phyloP scores from a whole-genome alignment of 2,329 filamentous ascomycete genomes.

The Penicillium sp. region DNA sequence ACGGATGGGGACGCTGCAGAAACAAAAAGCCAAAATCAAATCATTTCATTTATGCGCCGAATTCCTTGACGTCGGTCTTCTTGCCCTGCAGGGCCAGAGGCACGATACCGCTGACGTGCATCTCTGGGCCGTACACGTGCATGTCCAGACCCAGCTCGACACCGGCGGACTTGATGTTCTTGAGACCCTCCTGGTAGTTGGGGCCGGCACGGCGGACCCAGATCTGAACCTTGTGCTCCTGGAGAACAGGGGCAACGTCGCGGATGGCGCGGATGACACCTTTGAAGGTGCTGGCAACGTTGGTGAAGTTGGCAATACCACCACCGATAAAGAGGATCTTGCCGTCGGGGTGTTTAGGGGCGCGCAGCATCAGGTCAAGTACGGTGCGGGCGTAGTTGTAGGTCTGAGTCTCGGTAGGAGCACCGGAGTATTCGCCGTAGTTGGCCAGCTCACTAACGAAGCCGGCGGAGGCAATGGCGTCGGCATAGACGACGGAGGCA shows the following conservation, averaged over 20 bases:
- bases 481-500: slow-evolving; percentile 98
- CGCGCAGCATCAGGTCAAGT: slow-evolving; percentile 92
- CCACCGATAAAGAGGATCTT: slow-evolving; percentile 99
- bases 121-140: slow-evolving; percentile 78
- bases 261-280: slow-evolving; percentile 95
- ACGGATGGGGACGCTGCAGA: slow-evolving; percentile 26
- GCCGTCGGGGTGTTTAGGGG: slow-evolving; percentile 76
- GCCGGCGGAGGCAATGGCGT: slow-evolving; percentile 93
- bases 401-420: slow-evolving; percentile 96
- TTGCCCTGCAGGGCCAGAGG: slow-evolving; percentile 72
- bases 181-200: slow-evolving; percentile 99
- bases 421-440: slow-evolving; percentile 99
- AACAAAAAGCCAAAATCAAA: slow-evolving; percentile 20
- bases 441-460: slow-evolving; percentile 96
- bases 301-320: slow-evolving; percentile 99
- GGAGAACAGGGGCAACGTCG: slow-evolving; percentile 76
- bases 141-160: slow-evolving; percentile 92
- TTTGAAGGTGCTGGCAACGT: slow-evolving; percentile 99
- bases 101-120: slow-evolving; percentile 92
- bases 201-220: slow-evolving; percentile 88
- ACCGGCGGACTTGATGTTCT: slow-evolving; percentile 98
- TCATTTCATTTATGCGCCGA: slow-evolving; percentile 39
- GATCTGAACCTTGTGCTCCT: slow-evolving; percentile 97
- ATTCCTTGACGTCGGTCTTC: slow-evolving; percentile 59
- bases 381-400: slow-evolving; percentile 98